phyloP scores from a whole-genome alignment of 2,329 filamentous ascomycete species.

The Tricladium varicosporioides region DNA sequence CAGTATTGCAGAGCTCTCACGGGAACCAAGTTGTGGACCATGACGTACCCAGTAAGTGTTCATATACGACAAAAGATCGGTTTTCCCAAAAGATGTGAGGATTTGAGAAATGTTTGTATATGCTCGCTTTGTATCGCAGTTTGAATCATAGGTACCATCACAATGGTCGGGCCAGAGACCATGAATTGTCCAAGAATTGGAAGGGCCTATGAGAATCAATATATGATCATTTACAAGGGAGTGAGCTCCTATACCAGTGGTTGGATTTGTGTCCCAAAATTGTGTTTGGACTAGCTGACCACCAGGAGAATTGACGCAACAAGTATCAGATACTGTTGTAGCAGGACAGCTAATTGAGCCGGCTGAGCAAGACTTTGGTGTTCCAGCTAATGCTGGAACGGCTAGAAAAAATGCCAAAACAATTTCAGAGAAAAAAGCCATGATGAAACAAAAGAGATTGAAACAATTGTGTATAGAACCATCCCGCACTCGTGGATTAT shows the following conservation, averaged over 20 bases:
- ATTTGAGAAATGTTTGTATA: slow-evolving; percentile 67
- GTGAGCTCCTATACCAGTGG: slow-evolving; percentile 36
- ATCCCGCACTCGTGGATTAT: slow-evolving; percentile 6
- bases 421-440: background rate
- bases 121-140: slow-evolving; percentile 59
- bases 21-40: background rate
- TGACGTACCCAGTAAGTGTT: slow-evolving; percentile 34
- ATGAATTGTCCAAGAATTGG: slow-evolving; percentile 62
- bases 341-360: slow-evolving; percentile 51
- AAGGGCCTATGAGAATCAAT: slow-evolving; percentile 7
- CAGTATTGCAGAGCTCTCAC: slow-evolving; percentile 6
- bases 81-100: slow-evolving; percentile 51
- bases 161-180: slow-evolving; percentile 67
- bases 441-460: background rate
- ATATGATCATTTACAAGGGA: background rate
- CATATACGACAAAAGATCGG: slow-evolving; percentile 64
- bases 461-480: background rate
- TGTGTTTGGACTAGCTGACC: slow-evolving; percentile 73
- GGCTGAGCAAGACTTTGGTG: slow-evolving; percentile 28
- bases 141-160: slow-evolving; percentile 66
- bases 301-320: slow-evolving; percentile 73
- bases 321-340: slow-evolving; percentile 58
- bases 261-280: slow-evolving; percentile 71
- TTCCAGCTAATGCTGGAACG: slow-evolving; percentile 21
- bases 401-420: slow-evolving; percentile 8